phyloP scores from a whole-genome alignment of 371 early-diverging fungal species.

The Syncephalastrum monosporum region DNA sequence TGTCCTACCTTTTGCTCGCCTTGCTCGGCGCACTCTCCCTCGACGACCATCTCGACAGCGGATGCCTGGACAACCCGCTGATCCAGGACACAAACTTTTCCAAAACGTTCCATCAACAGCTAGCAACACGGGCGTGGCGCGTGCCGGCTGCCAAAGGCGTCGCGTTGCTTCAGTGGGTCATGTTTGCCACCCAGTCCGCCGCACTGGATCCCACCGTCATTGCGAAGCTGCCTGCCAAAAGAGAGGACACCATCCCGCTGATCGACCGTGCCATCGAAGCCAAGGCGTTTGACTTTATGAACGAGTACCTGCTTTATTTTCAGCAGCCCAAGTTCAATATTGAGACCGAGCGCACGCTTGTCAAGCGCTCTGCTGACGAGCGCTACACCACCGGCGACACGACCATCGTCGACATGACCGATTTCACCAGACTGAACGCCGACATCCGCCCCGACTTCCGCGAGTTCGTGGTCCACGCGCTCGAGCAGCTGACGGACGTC shows the following conservation, averaged over 20 bases:
- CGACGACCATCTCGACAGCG: slow-evolving; percentile 18
- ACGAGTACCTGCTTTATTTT: slow-evolving; percentile 65
- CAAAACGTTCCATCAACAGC: slow-evolving; percentile 25
- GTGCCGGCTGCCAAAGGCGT: slow-evolving; percentile 63
- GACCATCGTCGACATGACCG: slow-evolving; percentile 23
- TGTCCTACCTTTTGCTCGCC: slow-evolving; percentile 52
- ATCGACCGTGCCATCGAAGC: slow-evolving; percentile 54
- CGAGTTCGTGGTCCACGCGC: slow-evolving; percentile 47
- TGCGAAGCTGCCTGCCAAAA: slow-evolving; percentile 48
- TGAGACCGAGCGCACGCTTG: slow-evolving; percentile 24
- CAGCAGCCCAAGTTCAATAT: slow-evolving; percentile 34
- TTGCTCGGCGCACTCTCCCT: slow-evolving; percentile 58
- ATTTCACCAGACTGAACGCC: slow-evolving; percentile 37
- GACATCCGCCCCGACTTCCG: slow-evolving; percentile 49
- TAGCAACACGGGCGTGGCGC: slow-evolving; percentile 39
- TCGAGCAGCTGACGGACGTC: slow-evolving; percentile 41
- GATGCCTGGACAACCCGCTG: slow-evolving; percentile 12
- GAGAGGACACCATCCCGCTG: slow-evolving; percentile 57
- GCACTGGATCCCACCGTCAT: slow-evolving; percentile 41
- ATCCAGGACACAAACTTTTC: slow-evolving; percentile 15
- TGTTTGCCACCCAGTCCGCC: slow-evolving; percentile 53
- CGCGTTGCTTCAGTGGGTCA: slow-evolving; percentile 69
- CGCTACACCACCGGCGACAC: slow-evolving; percentile 2
- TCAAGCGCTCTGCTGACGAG: slow-evolving; percentile 13
- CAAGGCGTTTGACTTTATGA: slow-evolving; percentile 71